These are phyloP conservation scores for Ceratobasidium sp. DNA, from an alignment of 1,284 basidiomycete genomes.

Conservation along the genomic window DNA sequence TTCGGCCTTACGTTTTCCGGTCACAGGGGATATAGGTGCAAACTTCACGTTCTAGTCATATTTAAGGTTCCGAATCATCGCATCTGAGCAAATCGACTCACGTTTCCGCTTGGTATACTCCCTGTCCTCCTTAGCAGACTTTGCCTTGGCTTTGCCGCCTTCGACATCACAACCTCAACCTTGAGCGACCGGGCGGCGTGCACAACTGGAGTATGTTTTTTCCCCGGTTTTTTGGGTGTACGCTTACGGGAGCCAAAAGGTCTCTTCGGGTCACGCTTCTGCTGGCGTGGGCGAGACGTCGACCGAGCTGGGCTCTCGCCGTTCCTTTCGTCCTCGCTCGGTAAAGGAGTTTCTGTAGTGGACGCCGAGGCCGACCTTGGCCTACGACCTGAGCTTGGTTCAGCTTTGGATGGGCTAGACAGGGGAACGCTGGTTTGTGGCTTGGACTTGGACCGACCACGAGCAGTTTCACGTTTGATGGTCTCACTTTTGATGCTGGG, in stretches of 20 bases:
- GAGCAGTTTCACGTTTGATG: background rate
- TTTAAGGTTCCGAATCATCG: background rate
- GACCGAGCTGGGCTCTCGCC: background rate
- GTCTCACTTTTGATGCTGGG: background rate
- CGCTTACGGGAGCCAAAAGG: constrained; percentile 8
- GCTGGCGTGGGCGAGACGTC: background rate
- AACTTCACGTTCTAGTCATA: constrained; percentile 23
- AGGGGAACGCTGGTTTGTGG: background rate
- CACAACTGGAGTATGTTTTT: background rate
- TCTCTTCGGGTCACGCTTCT: background rate
- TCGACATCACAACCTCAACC: constrained; percentile 26
- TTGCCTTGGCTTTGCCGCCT: constrained; percentile 2
- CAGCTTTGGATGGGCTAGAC: constrained; percentile 4
- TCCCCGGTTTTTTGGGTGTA: background rate
- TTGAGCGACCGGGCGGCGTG: constrained; percentile 7
- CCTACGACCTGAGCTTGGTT: background rate
- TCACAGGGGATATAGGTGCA: background rate
- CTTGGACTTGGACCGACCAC: constrained; percentile 14
- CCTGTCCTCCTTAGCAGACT: constrained; percentile 7
- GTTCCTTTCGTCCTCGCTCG: background rate
- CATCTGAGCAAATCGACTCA: background rate
- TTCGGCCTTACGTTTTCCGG: constrained; percentile 24
- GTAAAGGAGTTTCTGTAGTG: background rate
- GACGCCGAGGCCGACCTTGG: background rate
- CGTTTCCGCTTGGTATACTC: constrained; percentile 24